Percentiles rank a stretch among this genome's conserved stretches.
Evolutionary conservation across 1,139 yeast genomes (phyloP).

Genomic region (Kodamaea sp.): DNA sequence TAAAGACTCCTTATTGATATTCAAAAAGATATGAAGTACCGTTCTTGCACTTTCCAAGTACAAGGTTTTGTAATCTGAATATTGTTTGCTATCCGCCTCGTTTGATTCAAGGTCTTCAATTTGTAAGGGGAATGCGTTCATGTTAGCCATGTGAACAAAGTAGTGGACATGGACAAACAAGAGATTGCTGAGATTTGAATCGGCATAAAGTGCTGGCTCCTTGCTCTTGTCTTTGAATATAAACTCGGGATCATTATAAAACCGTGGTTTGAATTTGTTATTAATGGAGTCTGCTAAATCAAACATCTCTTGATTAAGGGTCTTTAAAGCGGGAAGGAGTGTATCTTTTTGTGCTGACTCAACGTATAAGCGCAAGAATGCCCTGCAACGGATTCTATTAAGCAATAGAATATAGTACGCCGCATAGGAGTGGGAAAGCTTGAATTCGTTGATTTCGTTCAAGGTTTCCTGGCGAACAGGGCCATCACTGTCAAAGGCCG

Average conservation of each 20-base stretch:
- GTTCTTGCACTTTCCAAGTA: constrained; percentile 38
- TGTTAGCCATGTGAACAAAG: constrained; percentile 37
- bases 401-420: constrained; percentile 8
- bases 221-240: constrained; percentile 3
- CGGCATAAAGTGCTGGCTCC: constrained; percentile 1
- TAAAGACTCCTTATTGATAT: constrained; percentile 19
- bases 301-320: constrained; percentile 3
- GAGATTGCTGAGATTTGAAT: constrained; percentile 16
- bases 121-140: constrained; percentile 29
- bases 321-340: background rate
- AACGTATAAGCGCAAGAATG: constrained; percentile 4
- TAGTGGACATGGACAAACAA: constrained; percentile 28
- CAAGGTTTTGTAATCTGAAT: constrained; percentile 22
- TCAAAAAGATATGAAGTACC: constrained; percentile 25
- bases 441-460: background rate
- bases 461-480: background rate
- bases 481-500: constrained; percentile 4
- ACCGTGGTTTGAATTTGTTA: constrained; percentile 4
- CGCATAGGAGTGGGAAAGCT: constrained; percentile 11
- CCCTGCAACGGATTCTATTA: constrained; percentile 4
- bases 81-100: constrained; percentile 17
- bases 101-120: constrained; percentile 15
- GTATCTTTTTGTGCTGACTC: constrained; percentile 1
- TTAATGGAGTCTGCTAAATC: constrained; percentile 3
- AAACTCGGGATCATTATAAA: constrained; percentile 6